phyloP scores from a whole-genome alignment of 208 protist genomes.

The Balamuthia mandrillaris region DNA sequence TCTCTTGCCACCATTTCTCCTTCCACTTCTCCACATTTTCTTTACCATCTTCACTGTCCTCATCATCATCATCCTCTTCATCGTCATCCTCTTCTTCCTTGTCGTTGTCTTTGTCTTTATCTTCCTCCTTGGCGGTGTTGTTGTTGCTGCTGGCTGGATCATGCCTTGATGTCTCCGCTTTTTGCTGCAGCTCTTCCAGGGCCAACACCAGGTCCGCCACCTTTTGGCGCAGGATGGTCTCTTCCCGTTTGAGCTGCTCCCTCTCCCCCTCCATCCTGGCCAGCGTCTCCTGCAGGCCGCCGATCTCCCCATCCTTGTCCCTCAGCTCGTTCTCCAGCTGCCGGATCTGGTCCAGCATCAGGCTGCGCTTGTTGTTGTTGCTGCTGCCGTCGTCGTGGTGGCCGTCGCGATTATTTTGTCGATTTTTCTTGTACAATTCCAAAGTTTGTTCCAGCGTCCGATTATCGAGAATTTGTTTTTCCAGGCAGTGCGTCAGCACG shows the following conservation, averaged over 20 bases:
- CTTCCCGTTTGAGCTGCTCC: not conserved
- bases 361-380: not conserved
- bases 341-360: not conserved
- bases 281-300: not conserved
- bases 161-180: not conserved
- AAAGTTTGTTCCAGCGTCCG: not conserved
- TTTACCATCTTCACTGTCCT: no score
- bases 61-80: no score
- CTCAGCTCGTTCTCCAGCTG: not conserved
- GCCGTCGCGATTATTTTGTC: not conserved
- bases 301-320: not conserved
- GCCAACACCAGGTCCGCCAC: not conserved
- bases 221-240: not conserved
- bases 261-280: constrained; percentile 2
- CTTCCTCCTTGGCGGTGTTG: no score
- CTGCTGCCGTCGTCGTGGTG: not conserved
- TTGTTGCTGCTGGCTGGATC: no score
- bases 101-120: no score
- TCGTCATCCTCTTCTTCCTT: no score
- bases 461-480: not conserved
- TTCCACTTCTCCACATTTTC: constrained; percentile 2
- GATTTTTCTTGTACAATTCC: no score
- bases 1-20: not conserved
- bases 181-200: not conserved
- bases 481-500: constrained; percentile 1